These are phyloP conservation scores for Trypanosoma avium DNA, from an alignment of 208 protist species.

Conservation along the genomic window DNA sequence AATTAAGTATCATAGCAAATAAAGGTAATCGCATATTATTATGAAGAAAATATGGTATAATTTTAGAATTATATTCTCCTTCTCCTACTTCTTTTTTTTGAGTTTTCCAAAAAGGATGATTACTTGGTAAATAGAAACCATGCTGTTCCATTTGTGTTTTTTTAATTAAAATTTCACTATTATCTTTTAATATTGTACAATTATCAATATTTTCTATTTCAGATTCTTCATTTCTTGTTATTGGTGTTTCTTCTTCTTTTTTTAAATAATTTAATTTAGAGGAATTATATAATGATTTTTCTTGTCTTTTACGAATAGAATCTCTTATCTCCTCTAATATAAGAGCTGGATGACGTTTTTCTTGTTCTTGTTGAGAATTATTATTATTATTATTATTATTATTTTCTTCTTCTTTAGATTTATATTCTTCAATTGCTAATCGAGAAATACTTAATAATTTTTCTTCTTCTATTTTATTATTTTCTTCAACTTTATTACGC, in stretches of 20 bases:
- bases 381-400: constrained; percentile 4
- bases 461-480: not conserved
- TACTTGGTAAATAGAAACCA: constrained; percentile 13
- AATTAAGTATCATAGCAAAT: constrained; percentile 4
- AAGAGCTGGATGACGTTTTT: constrained; percentile 35
- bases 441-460: constrained; percentile 11
- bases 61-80: too few species aligned
- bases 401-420: not conserved
- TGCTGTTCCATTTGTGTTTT: constrained; percentile 21
- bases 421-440: constrained; percentile 1
- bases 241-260: constrained; percentile 3
- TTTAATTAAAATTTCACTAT: not conserved
- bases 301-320: constrained; percentile 1
- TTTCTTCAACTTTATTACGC: not conserved
- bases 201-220: not conserved
- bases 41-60: constrained; percentile 8
- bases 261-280: too few species aligned
- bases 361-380: not conserved
- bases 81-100: too few species aligned
- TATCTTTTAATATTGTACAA: not conserved
- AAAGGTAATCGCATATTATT: constrained; percentile 12
- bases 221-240: too few species aligned
- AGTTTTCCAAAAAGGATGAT: constrained; percentile 2
- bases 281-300: too few species aligned
- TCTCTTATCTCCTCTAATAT: constrained; percentile 36